Evolutionary conservation across 257 asterid species (phyloP).

Genomic region (Buddleja alternifolia): DNA sequence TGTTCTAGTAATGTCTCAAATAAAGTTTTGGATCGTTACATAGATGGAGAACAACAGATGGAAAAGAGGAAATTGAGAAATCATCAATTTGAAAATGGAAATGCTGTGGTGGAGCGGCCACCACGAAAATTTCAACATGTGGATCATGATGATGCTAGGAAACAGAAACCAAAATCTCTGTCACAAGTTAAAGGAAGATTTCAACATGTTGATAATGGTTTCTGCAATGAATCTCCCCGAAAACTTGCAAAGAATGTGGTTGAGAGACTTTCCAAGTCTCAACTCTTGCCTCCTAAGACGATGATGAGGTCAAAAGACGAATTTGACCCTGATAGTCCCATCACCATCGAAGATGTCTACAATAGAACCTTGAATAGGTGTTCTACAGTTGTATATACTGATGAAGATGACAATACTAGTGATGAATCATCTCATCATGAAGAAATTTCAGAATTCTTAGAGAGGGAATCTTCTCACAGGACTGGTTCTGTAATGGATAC

Average conservation of each 20-base stretch:
- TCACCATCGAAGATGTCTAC: constrained; percentile 87
- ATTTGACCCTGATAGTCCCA: constrained; percentile 61
- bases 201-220: constrained; percentile 49
- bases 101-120: constrained; percentile 49
- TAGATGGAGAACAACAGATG: constrained; percentile 86
- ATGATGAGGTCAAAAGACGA: constrained; percentile 54
- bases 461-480: constrained; percentile 39
- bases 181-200: constrained; percentile 24
- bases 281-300: constrained; percentile 32
- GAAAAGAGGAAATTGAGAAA: constrained; percentile 47
- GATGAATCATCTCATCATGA: constrained; percentile 48
- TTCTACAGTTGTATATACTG: constrained; percentile 51
- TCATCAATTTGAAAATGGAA: constrained; percentile 53
- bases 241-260: constrained; percentile 85
- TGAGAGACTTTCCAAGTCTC: constrained; percentile 92
- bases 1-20: constrained; percentile 80
- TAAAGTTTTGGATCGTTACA: constrained; percentile 83
- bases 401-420: constrained; percentile 23
- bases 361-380: constrained; percentile 51
- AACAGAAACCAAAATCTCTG: constrained; percentile 72
- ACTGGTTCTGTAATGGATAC: constrained; percentile 39
- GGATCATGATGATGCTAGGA: constrained; percentile 44
- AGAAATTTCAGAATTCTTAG: constrained; percentile 44
- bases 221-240: constrained; percentile 73
- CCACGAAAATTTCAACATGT: constrained; percentile 49